Evolutionary conservation across 129 eudicot species (phyloP).

Genomic region (Lactuca sativa): DNA sequence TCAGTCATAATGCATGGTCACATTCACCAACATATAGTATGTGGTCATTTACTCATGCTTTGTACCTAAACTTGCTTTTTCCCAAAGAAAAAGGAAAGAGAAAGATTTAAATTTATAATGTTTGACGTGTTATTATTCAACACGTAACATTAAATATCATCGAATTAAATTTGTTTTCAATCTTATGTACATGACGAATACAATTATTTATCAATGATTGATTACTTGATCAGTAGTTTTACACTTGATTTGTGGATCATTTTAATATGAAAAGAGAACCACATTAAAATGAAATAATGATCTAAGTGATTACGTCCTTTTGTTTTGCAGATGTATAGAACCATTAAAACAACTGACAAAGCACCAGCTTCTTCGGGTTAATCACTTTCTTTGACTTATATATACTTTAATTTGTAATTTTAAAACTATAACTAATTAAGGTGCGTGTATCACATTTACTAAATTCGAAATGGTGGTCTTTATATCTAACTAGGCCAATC

Average conservation of each 20-base stretch:
- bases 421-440: background rate
- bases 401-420: background rate
- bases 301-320: background rate
- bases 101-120: background rate
- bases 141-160: background rate
- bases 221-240: background rate
- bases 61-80: constrained; percentile 1
- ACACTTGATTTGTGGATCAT: background rate
- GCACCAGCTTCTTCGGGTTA: constrained; percentile 82
- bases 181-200: background rate
- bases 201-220: background rate
- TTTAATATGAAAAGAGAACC: no score
- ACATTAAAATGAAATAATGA: background rate
- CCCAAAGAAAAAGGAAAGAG: background rate
- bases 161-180: background rate
- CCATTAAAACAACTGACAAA: constrained; percentile 91
- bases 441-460: constrained; percentile 8
- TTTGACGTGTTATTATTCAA: background rate
- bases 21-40: constrained; percentile 3
- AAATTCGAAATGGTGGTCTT: constrained; percentile 15
- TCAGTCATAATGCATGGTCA: constrained; percentile 30
- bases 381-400: background rate
- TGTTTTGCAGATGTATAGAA: constrained; percentile 81
- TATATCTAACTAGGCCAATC: constrained; percentile 42
- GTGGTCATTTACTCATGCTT: constrained; percentile 16